Evolutionary conservation across 2,329 filamentous ascomycete species (phyloP), one percentile per base, ranked within the genome.

Genomic region (Diaporthe ilicicola): DNA sequence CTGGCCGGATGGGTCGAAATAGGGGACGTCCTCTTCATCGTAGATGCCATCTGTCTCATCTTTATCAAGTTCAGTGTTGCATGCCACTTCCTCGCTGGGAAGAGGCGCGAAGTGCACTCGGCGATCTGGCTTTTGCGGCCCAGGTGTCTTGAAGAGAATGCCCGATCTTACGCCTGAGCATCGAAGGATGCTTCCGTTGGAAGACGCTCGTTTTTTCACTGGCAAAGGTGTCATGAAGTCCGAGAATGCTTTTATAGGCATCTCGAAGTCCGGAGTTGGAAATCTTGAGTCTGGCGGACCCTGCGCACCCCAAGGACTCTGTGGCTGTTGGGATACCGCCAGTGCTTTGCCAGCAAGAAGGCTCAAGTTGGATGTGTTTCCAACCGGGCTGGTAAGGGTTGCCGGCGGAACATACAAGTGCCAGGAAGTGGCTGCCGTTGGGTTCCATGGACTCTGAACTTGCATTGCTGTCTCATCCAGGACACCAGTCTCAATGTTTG

Each of bases 161-260:
- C 70, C 66, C 9, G 70, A 53, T 27, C 29, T 34, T 55, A 17
- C 29, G 24, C 37, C 42, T 22, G 67, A 66, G 42, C 51, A 6
- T 3, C 56, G 59, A 17, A 69, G 50, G 27, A 71, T 66, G 24
- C 64, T 51, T 9, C 50, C 37, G 17, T 50, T 61, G 3, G 46
- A 32, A 24, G 69, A 65, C 19, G 27, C 37, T 29, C 64, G 68
- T 48, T 59, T 68, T 50, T 82, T 80, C 1, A 44, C 15, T 15
- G 87, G 84, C 0, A 86, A 87, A 0, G 85, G 83, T 0, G 85
- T 85, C 75, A 86, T 83, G 75, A 89, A 89, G 1, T 84, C 83
- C 1, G 85, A 82, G 75, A 89, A 89, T 0, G 86, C 83, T 72
- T 85, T 87, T 74, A 88, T 81, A 0, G 84, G 84, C 37, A 87